A percentile compares a stretch with the other conserved stretches of the same genome.
phyloP scores from a whole-genome alignment of 306 rosid species.

The Cucurbita maxima region DNA sequence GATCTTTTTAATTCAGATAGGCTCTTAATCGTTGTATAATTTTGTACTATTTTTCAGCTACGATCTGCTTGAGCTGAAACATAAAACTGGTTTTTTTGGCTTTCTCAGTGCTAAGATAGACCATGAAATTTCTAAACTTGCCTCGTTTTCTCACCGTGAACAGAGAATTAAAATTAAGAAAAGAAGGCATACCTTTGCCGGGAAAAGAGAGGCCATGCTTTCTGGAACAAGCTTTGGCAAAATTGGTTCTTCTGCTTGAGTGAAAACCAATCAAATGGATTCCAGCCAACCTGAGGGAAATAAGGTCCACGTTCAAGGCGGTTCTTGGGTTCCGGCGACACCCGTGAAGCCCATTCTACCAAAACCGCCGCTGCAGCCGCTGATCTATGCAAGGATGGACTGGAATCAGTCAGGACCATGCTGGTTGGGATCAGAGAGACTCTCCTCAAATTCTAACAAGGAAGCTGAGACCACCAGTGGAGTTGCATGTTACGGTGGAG shows the following conservation, averaged over 20 bases:
- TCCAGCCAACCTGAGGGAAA: not conserved
- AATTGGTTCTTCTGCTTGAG: not conserved
- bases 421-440: constrained; percentile 4
- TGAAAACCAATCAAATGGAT: not conserved
- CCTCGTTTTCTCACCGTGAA: not conserved
- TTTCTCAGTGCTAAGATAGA: not conserved
- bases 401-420: not conserved
- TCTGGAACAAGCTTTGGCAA: not conserved
- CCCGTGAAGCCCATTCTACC: constrained; percentile 7
- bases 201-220: not conserved
- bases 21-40: not conserved
- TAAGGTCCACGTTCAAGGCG: not conserved
- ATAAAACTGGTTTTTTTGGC: not conserved
- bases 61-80: not conserved
- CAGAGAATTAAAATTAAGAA: not conserved
- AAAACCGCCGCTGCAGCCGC: not conserved
- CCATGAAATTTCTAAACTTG: not conserved
- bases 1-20: constrained; percentile 4
- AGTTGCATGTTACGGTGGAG: constrained; percentile 7
- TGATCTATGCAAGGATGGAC: constrained; percentile 3
- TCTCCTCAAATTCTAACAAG: not conserved
- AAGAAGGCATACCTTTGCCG: not conserved
- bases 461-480: not conserved
- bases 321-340: constrained; percentile 12
- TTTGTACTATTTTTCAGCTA: not conserved